Evolutionary conservation across 345 rosid species (phyloP).

Genomic region (Xanthoceras sorbifolium): DNA sequence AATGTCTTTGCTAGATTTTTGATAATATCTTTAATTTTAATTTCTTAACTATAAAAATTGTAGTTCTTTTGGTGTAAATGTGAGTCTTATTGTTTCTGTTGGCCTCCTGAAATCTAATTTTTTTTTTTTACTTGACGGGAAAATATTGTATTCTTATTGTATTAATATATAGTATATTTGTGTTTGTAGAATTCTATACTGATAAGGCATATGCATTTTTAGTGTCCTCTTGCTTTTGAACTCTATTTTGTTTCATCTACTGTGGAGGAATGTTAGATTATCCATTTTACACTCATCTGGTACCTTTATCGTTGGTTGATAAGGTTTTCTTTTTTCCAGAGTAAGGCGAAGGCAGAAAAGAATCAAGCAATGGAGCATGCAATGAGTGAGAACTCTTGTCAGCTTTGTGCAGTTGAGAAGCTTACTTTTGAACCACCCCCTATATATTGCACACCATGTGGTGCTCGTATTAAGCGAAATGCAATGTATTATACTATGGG

Average conservation of each 20-base stretch:
- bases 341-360: slow-evolving; percentile 94
- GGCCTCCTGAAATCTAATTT: not conserved
- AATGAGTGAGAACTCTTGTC: slow-evolving; percentile 99
- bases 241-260: not conserved
- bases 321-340: slow-evolving; percentile 47
- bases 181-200: not conserved
- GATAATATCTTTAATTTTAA: not conserved
- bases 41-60: not conserved
- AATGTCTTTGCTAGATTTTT: not conserved
- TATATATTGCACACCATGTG: slow-evolving; percentile 91
- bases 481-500: slow-evolving; percentile 94
- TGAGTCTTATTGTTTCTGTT: not conserved
- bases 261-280: not conserved
- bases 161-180: not conserved
- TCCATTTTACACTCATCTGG: not conserved
- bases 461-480: slow-evolving; percentile 96
- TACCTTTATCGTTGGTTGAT: not conserved
- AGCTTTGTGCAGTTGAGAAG: slow-evolving; percentile 97
- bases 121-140: not conserved
- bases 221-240: not conserved
- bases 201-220: not conserved
- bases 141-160: not conserved
- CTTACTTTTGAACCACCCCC: slow-evolving; percentile 99
- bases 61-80: not conserved
- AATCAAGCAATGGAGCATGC: slow-evolving; percentile 94